phyloP scores from a whole-genome alignment of 495 filamentous ascomycete species.

The Neurospora discreta region DNA sequence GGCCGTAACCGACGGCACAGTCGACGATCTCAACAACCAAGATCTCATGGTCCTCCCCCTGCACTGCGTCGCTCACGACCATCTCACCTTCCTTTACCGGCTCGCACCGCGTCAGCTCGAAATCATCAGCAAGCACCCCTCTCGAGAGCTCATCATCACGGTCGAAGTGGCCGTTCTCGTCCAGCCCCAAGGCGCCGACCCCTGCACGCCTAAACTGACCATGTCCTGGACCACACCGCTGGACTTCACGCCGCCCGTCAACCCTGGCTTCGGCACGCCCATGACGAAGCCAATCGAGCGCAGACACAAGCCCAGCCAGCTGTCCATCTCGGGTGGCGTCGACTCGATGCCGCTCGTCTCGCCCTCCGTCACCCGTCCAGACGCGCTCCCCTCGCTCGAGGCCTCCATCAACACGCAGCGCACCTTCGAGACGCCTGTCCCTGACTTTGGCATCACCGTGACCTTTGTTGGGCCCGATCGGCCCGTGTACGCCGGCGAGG shows the following conservation, averaged over 20 bases:
- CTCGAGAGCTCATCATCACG: constrained; percentile 42
- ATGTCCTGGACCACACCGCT: constrained; percentile 77
- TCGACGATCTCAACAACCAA: constrained; percentile 52
- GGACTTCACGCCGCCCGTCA: constrained; percentile 66
- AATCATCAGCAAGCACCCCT: constrained; percentile 41
- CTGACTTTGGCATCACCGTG: constrained; percentile 62
- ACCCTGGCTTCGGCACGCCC: constrained; percentile 42
- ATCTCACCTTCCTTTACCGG: constrained; percentile 75
- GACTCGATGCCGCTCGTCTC: constrained; percentile 33
- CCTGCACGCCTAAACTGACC: constrained; percentile 59
- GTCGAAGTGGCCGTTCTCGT: constrained; percentile 57
- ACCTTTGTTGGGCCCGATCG: constrained; percentile 52
- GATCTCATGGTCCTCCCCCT: constrained; percentile 52
- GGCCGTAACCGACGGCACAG: constrained; percentile 50
- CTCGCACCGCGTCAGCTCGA: constrained; percentile 55
- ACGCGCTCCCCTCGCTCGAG: constrained; percentile 43
- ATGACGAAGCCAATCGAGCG: constrained; percentile 49
- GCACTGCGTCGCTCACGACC: constrained; percentile 65
- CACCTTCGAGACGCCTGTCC: constrained; percentile 34
- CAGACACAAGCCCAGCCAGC: constrained; percentile 50
- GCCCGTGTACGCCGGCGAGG: constrained; percentile 50
- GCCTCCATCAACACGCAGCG: constrained; percentile 24
- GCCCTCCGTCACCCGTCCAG: constrained; percentile 37
- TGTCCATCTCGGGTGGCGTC: constrained; percentile 38
- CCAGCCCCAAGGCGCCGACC: constrained; percentile 28